Base-by-base conservation (phyloP, 176 grass and related monocot species). In the Phoenix roebelenii region DNA sequence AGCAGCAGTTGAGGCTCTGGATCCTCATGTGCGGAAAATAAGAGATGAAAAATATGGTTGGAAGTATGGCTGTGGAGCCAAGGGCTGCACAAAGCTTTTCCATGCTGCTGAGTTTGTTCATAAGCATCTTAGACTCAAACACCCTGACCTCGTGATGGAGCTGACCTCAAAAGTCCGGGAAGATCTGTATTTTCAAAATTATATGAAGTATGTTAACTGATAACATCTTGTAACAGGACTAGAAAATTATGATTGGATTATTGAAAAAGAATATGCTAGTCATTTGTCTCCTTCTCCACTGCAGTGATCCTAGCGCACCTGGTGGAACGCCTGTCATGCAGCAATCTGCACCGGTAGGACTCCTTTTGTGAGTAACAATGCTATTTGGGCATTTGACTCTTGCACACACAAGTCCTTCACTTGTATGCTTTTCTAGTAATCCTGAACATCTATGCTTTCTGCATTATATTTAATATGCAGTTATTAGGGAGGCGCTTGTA, bases 51-150 rank as follows among this genome's bases (percentile, higher is more conserved):
- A 93, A 65, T 99, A 99, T 65, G 94, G 88, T 24, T 99, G 94
- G 94, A 99, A 99, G 76, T 99, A 99, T 59, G 94, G 94, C 14
- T 99, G 94, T 68, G 94, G 94, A 19, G 94, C 94, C 23, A 99
- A 99, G 61, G 88, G 79, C 7, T 99, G 94, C 55, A 99, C 94
- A 3, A 99, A 99, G 71, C 85, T 99, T 72, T 99, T 99, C 70
- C 94, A 99, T 81, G 94, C 94, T 74, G 79, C 94, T 20, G 94
- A 99, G 59, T 99, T 99, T 64, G 94, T 99, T 55, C 77, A 99
- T 69, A 99, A 99, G 65, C 94, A 99, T 93, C 79, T 99, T 64
- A 89, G 80, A 71, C 88, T 99, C 35, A 99, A 99, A 61, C 94
- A 99, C 80, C 76, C 81, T 30, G 94, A 99, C 3, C 23, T 99